Percentiles rank a stretch among this genome's conserved stretches.
These are phyloP conservation scores for Centaurea solstitialis DNA, from an alignment of 129 eudicot species.

Conservation along the genomic window DNA sequence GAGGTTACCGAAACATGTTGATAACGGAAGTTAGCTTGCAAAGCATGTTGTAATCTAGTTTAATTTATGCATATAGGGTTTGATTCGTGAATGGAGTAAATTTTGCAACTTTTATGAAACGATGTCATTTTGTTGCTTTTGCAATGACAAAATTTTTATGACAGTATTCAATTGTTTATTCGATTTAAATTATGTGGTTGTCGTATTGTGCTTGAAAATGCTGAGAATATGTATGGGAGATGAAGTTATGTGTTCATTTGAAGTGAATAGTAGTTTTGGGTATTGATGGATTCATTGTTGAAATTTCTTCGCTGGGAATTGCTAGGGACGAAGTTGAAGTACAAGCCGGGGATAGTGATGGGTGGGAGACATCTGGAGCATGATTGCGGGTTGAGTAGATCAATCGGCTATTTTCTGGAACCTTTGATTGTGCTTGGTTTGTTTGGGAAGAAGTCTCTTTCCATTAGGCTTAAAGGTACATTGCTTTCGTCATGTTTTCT, in stretches of 20 bases:
- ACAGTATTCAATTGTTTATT: not conserved
- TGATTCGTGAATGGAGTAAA: not conserved
- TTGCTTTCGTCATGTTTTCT: not conserved
- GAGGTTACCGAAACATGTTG: not conserved
- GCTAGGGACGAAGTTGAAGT: slow-evolving; percentile 83
- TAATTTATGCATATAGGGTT: not conserved
- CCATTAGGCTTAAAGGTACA: slow-evolving; percentile 78
- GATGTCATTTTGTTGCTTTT: not conserved
- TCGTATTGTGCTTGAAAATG: not conserved
- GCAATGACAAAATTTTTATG: not conserved
- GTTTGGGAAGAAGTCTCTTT: slow-evolving; percentile 84
- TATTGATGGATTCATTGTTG: slow-evolving; percentile 2
- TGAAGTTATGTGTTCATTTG: not conserved
- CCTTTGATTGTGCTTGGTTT: slow-evolving; percentile 79
- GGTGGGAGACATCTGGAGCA: slow-evolving; percentile 82
- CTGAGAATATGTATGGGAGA: not conserved
- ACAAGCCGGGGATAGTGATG: slow-evolving; percentile 88
- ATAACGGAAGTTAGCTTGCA: not conserved
- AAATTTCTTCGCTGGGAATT: not conserved
- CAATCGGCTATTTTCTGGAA: slow-evolving; percentile 86
- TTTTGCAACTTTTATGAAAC: not conserved
- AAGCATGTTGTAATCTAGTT: not conserved
- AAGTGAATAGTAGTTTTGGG: not conserved
- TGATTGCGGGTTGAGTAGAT: slow-evolving; percentile 73
- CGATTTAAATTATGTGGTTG: not conserved